Evolutionary conservation across 371 early-diverging fungal genomes (phyloP).

Genomic region (Actinomucor elegans): DNA sequence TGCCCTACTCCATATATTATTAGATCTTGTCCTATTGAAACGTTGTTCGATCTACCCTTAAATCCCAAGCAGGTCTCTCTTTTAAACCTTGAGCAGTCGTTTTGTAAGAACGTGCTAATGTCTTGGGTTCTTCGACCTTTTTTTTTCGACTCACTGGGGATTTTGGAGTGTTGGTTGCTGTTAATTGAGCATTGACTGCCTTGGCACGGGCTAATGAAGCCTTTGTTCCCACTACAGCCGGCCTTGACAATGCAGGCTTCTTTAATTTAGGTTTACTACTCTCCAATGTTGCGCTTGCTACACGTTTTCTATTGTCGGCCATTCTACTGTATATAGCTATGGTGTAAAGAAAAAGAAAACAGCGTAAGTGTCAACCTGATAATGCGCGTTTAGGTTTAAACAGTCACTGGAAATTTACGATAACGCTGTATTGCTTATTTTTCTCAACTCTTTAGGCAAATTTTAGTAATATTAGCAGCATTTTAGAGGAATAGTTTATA

Average conservation of each 20-base stretch:
- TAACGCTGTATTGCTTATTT: no score
- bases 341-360: not conserved
- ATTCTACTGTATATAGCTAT: not conserved
- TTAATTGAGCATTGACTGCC: constrained; percentile 14
- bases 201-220: constrained; percentile 24
- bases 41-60: no score
- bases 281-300: not conserved
- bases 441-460: no score
- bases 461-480: no score
- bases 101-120: constrained; percentile 7
- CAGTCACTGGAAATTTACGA: no score
- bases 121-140: not conserved
- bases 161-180: constrained; percentile 1
- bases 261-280: not conserved
- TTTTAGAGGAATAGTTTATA: no score
- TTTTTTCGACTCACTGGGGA: not conserved
- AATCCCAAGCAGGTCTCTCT: constrained; percentile 43
- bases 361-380: no score
- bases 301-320: not conserved
- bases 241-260: not conserved
- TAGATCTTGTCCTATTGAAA: no score
- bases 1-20: constrained; percentile 34
- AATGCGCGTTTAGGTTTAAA: no score
- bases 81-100: constrained; percentile 16
- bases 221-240: constrained; percentile 13